Evolutionary conservation across 2,329 filamentous ascomycete species (phyloP), one percentile per base, ranked within the genome.

Genomic region (Diaporthe aspalathi): DNA sequence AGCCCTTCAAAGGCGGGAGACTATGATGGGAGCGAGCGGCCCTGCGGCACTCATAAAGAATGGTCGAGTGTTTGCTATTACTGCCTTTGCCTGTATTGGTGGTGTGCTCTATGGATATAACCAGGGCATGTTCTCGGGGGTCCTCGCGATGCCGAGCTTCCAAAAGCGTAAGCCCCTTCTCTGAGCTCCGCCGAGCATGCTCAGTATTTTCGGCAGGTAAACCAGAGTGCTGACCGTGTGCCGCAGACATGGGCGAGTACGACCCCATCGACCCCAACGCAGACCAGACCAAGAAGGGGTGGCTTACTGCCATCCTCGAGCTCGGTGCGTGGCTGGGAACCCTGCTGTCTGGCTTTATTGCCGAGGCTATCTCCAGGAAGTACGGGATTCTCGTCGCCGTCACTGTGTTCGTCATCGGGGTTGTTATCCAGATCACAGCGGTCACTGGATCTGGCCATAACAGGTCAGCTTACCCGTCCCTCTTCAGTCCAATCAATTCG

Each of bases 271-370:
- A 84, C 72, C 76, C 80, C 45, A 81, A 77, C 20, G 82, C 82
- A n/a, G 80, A 86, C 71, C 83, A 85, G 76, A 86, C 86, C 6
- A 85, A 86, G 74, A 89, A 89, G 76, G 88, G 88, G 20, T 90
- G 87, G 88, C 78, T 90, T 6, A 89, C 87, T 0, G 85, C 92
- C 2, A 93, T 94, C 74, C 88, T 94, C 32, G 92, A 94, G 78
- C 87, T 94, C 2, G 92, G 92, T 67, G 92, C 92, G 53, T 94
- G 92, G 92, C 78, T 93, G n/a, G 93, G 93, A 47, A 89, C 91
- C 0, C 80, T 95, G 3, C 84, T 92, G 50, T 92, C 89, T 2
- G 91, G 92, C 1, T 92, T 92, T 76, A 79, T 94, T n/a, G 92
- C 92, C 22, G 92, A 94, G 77, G 84, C 86, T 4, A 79, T 91